Base-by-base conservation (phyloP, 352 stramenopile species). In the Globisporangium carolinianum region DNA sequence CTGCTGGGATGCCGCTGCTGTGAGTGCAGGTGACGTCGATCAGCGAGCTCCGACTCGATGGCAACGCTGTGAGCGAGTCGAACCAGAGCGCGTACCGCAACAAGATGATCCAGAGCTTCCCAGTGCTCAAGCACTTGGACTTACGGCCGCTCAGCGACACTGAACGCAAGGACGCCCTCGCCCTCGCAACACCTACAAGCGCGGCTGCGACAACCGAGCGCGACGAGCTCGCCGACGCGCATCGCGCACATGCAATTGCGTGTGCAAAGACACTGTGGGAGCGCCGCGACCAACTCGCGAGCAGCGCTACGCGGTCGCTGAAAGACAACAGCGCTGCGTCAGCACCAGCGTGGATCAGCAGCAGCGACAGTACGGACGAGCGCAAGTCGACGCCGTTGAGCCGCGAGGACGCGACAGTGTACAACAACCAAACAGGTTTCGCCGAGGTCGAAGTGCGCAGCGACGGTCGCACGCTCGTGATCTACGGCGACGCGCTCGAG, bases 31-130 rank as follows among this genome's bases (percentile, higher is more conserved):
- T 91, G 15, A 55, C 68, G 3, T 83, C 80, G 6, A 75, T 97
- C 36, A 86, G 76, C 15, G 91, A 97, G 63, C 64, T 97, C 12
- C 77, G 86, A 4, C 64, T 97, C 10, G 90, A 97, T 50, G 86
- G 80, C 38, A 97, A 97, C 60, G 57, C 60, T 15, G 66, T 93
- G 32, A 81, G 69, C 59, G 69, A 75, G 5, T 62, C 57, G 14
- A 77, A 79, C 39, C 73, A 65, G 32, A 55, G 53, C 14, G 70
- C 79, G 58, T 95, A 95, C 66, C 79, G 86, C 5, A 65, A 60
- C 0, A 77, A 69, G 11, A 81, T 95, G 66, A 86, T 95, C 45
- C 72, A 74, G 10, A 69, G 62, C n/a, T 89, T 94, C 47, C 79
- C 81, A 15, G 72, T 68, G 4, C 68, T 97, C 11, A 82, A 90